phyloP scores from a whole-genome alignment of 176 grass and related monocot genomes.

The Oryza coarctata region DNA sequence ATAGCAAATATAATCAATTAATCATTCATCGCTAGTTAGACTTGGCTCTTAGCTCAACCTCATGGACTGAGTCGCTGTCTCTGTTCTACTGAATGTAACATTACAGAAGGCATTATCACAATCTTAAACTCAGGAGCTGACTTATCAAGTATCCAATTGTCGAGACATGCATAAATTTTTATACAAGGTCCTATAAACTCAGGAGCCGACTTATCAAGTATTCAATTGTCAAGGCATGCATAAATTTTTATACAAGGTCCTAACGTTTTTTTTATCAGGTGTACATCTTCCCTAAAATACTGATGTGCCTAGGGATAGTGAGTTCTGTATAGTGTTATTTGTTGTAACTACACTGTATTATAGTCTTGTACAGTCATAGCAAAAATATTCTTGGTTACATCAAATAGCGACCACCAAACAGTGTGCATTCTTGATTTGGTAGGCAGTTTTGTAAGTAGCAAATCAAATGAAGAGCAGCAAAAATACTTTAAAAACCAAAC shows the following conservation, averaged over 20 bases:
- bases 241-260: neutral
- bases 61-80: neutral
- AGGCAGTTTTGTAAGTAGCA: slow-evolving; percentile 5
- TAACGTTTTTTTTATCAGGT: slow-evolving; percentile 1
- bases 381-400: neutral
- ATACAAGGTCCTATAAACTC: neutral
- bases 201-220: neutral
- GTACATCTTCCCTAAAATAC: neutral
- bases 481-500: neutral
- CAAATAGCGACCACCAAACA: neutral
- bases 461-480: neutral
- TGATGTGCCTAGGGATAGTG: neutral
- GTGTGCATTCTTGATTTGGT: neutral
- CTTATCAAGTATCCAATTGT: neutral
- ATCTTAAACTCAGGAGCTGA: neutral
- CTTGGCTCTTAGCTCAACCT: neutral
- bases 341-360: neutral
- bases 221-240: neutral
- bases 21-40: neutral
- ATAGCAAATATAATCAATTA: neutral
- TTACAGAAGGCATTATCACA: neutral
- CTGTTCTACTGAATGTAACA: neutral
- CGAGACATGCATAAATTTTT: neutral
- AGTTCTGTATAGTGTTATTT: neutral
- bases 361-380: neutral